Evolutionary conservation across 805 yeast species (phyloP), one percentile per base, ranked within the genome.

Genomic region (Schwanniomyces vanrijiae): DNA sequence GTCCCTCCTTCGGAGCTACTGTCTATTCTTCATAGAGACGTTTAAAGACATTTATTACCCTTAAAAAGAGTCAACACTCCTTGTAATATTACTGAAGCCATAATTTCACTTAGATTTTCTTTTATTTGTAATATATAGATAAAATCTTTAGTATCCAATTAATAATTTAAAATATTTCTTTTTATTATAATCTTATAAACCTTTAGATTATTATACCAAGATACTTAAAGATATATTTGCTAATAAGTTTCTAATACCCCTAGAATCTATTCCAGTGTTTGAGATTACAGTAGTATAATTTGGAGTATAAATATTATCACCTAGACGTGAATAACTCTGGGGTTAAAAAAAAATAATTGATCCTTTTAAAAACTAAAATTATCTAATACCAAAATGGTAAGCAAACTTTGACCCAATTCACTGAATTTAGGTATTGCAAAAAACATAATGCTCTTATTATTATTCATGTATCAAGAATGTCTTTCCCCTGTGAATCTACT

Each of bases 91-190:
- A 70, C 55, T 13, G 65, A 49, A 1, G 59, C 52, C 5, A 74
- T 75, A 24, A 68, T 55, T 25, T 54, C 56, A n/a, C 44, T 31
- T 40, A 70, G 51, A 43, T 60, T 59, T 24, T 59, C 55, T 49
- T 65, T 68, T 16, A 71, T 59, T 26, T 64, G 60, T 53, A n/a
- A 70, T 66, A 45, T 60, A 68, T 2, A 75, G 74, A 51, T 70
- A 69, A 51, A 70, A 70, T 16, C 75, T 55, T 37, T 70, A 75
- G 48, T 70, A 75, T 2, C 75, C 75, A 21, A 70, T 64, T 20
- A 70, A 53, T 21, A 70, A 53, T 44, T 61, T 59, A 11, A 69
- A 67, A 33, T 55, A 48, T 21, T 54, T 53, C 13, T 47, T 24
- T 22, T 52, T 37, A 34, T 63, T 55, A 42, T 51, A 63, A 11